Evolutionary conservation across 1,139 yeast genomes (phyloP).

Genomic region (Diutina scorzettiae): DNA sequence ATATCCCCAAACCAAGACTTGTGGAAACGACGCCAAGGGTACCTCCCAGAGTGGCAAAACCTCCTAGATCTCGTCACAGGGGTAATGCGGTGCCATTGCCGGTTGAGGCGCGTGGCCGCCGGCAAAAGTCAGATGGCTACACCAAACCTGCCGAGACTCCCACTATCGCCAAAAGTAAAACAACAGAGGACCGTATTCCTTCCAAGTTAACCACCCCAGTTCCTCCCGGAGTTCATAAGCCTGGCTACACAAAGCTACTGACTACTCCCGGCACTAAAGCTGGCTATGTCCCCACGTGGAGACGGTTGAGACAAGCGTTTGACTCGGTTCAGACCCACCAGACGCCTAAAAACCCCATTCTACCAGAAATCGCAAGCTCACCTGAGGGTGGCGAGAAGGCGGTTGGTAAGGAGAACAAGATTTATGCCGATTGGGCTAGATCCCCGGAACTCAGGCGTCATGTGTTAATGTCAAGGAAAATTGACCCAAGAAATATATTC

Average conservation of each 20-base stretch:
- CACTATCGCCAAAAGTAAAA: background rate
- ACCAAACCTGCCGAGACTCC: background rate
- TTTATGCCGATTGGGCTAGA: slow-evolving; percentile 1
- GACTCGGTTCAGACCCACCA: background rate
- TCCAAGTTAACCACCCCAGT: background rate
- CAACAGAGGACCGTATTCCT: background rate
- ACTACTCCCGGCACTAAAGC: background rate
- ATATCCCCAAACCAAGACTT: background rate
- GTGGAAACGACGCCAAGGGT: no score
- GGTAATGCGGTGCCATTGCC: slow-evolving; percentile 1
- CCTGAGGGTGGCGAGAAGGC: background rate
- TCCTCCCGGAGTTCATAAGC: background rate
- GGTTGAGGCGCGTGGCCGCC: slow-evolving; percentile 1
- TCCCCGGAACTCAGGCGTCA: background rate
- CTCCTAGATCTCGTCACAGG: background rate
- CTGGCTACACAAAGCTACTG: background rate
- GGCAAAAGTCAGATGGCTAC: background rate
- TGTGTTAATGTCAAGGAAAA: background rate
- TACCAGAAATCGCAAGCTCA: background rate
- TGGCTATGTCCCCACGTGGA: background rate
- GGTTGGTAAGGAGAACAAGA: no score
- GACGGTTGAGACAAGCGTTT: background rate
- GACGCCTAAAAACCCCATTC: background rate
- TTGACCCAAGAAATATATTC: background rate
- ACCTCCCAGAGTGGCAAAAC: background rate